Evolutionary conservation across 441 rosid genomes (phyloP).

Genomic region (Gossypium lobatum): DNA sequence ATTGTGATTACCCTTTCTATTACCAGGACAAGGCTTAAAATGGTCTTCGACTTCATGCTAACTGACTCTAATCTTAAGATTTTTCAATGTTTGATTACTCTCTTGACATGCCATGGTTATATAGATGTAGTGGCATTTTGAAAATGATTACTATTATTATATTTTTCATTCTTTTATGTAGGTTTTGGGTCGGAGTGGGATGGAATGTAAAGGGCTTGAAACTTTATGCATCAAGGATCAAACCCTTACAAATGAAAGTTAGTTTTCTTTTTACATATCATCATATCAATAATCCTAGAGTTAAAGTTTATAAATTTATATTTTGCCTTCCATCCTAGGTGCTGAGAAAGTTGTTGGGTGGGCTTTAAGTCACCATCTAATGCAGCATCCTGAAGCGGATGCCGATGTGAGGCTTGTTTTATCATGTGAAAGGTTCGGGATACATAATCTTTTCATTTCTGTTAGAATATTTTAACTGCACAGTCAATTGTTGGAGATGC

Average conservation of each 20-base stretch:
- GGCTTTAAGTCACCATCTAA: slow-evolving; percentile 78
- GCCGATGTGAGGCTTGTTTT: slow-evolving; percentile 49
- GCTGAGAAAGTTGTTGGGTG: slow-evolving; percentile 86
- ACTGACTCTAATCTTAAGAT: background rate
- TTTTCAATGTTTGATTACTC: slow-evolving; percentile 1
- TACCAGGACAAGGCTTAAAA: background rate
- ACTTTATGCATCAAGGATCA: slow-evolving; percentile 39
- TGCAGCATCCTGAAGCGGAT: slow-evolving; percentile 61
- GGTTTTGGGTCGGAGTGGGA: slow-evolving; percentile 17
- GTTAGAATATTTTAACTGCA: slow-evolving; percentile 17
- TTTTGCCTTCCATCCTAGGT: slow-evolving; percentile 38
- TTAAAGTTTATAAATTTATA: background rate
- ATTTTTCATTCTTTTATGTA: background rate
- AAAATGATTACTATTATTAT: background rate
- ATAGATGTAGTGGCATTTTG: slow-evolving; percentile 14
- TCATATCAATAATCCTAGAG: slow-evolving; percentile 3
- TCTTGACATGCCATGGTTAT: slow-evolving; percentile 5
- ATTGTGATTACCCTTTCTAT: background rate
- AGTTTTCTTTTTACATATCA: slow-evolving; percentile 22
- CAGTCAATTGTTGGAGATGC: slow-evolving; percentile 15
- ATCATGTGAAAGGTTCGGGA: slow-evolving; percentile 68
- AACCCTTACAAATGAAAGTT: slow-evolving; percentile 69
- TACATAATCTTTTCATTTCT: slow-evolving; percentile 19
- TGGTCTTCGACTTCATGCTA: background rate
- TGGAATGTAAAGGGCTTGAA: slow-evolving; percentile 20